Base-by-base conservation (phyloP, 148 eudicot genomes). In the Drosera capensis region DNA sequence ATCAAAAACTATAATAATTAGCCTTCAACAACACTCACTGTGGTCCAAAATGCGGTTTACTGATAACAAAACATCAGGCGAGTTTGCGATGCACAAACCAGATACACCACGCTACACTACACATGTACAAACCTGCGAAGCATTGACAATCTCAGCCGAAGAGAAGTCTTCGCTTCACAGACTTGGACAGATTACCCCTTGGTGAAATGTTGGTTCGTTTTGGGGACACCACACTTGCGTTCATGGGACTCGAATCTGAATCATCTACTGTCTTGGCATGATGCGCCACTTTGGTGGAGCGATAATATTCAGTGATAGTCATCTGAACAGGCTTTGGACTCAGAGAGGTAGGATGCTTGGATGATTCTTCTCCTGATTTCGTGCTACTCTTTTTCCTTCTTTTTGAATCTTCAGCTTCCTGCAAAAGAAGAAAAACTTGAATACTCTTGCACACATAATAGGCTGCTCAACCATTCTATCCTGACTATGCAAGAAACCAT, bases 151-250 rank as follows among this genome's bases (percentile, higher is more conserved):
- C 50, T 46, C 56, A 79, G 20, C 45, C 64, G 17, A 90, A 81
- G 52, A 90, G 58, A 39, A 90, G 85, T 2, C 74, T 59, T 21
- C 97, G 84, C 56, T 87, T 80, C 36, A 51, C 87, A 50, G 97
- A 80, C 71, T 90, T 90, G 24, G 95, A 64, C 52, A 78, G 58
- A 23, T 52, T 75, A 25, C 59, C 35, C 47, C 62, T 62, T 16
- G 71, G 25, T 18, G 16, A 59, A 57, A 55, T 64, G 43, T 63
- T 64, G 62, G 69, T 78, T 28, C 45, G 73, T 59, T 52, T 59
- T 40, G 64, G 41, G 46, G 65, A 58, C 31, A 43, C 63, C 12
- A 2, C 14, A 17, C 37, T 49, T 21, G 50, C 25, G 24, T 31
- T 54, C 48, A 51, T 54, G 5, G 23, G 39, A 38, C 14, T 54